Base-by-base conservation (phyloP, 1,284 basidiomycete species). In the Moniliella sp. region DNA sequence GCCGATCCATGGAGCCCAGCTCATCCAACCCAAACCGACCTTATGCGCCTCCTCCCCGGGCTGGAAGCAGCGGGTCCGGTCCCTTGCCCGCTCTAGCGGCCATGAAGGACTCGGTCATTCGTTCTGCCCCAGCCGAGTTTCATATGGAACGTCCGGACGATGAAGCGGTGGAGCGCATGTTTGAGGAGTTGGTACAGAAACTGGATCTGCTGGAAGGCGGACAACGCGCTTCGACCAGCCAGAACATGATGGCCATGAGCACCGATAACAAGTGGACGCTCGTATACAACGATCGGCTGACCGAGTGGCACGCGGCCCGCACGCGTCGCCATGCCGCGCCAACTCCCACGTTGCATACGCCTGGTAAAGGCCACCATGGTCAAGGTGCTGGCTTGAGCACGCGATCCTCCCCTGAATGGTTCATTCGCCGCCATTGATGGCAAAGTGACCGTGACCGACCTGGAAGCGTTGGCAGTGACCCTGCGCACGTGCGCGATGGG, bases 261-360 rank as follows among this genome's bases (percentile, higher is more conserved):
- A 35, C 43, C 29, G 78, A 84, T 31, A 82, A 82, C 57, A 94
- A 93, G 94, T 86, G 86, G 68, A 69, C 70, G 70, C 73, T 94
- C 52, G 78, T 94, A 7, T 73, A 78, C 58, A 81, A 75, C 43
- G 77, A 81, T 47, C 76, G 78, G 48, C 74, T 77, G 35, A 69
- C 77, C 35, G 72, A 77, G 26, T 82, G 75, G 73, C 75, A 72
- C 48, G 73, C 51, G 5, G 45, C 43, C 17, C 42, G 47, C 15
- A 50, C 40, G 12, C 38, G 33, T 31, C 46, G 34, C 25, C n/a
- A n/a, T n/a, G n/a, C n/a, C n/a, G n/a, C n/a, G n/a, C n/a, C n/a
- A n/a, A n/a, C n/a, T n/a, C n/a, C n/a, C n/a, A n/a, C n/a, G n/a
- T n/a, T n/a, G n/a, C n/a, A n/a, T n/a, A n/a, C n/a, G n/a, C n/a